Percentiles rank a stretch among this genome's conserved stretches.
Conservation (phyloP, 441 rosid species). For the Pelargonium myrrhifolium region DNA sequence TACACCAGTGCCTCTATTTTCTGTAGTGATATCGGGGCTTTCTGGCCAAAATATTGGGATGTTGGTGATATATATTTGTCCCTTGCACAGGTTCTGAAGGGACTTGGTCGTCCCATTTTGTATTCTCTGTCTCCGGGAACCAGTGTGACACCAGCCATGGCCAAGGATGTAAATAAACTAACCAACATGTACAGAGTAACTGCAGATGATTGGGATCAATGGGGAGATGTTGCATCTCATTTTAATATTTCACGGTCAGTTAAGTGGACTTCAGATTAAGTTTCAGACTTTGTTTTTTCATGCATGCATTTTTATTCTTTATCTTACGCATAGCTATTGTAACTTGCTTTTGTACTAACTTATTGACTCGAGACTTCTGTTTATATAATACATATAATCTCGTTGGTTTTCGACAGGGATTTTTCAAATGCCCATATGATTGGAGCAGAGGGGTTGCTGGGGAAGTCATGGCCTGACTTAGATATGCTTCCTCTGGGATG, state of each 20-base stretch:
- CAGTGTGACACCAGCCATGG: slow-evolving; percentile 72
- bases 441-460: slow-evolving; percentile 53
- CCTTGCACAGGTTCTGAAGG: slow-evolving; percentile 52
- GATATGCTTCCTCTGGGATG: slow-evolving; percentile 91
- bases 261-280: background rate
- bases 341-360: no score
- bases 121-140: slow-evolving; percentile 93
- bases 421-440: slow-evolving; percentile 55
- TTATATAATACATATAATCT: slow-evolving; percentile 6
- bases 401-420: slow-evolving; percentile 40
- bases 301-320: background rate
- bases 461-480: slow-evolving; percentile 87
- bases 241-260: slow-evolving; percentile 67
- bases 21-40: background rate
- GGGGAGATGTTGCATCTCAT: slow-evolving; percentile 75
- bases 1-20: background rate
- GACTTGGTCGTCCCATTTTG: slow-evolving; percentile 53
- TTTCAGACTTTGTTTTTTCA: background rate
- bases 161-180: slow-evolving; percentile 53
- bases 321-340: no score
- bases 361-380: no score
- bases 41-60: slow-evolving; percentile 10
- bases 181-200: slow-evolving; percentile 86
- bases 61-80: slow-evolving; percentile 11
- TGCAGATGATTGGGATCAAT: slow-evolving; percentile 89